A percentile compares a stretch with the other conserved stretches of the same genome.
Evolutionary conservation across 371 early-diverging fungal genomes (phyloP).

Genomic region (Mortierella sp.): DNA sequence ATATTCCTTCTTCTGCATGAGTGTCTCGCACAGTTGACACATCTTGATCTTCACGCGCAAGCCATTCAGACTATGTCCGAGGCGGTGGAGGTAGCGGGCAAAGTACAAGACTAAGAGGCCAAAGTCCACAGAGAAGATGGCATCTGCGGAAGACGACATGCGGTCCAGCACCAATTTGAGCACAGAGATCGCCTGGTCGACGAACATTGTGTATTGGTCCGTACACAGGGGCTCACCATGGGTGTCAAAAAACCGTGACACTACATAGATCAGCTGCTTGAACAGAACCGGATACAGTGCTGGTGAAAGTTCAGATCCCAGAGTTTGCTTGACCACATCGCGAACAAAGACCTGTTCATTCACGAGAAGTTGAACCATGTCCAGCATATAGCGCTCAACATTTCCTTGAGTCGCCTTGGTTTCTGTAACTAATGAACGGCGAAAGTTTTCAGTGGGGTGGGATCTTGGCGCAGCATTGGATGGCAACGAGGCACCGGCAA

Average conservation of each 20-base stretch:
- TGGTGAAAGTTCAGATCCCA: slow-evolving; percentile 87
- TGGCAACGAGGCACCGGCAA: slow-evolving; percentile 80
- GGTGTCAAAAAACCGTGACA: slow-evolving; percentile 80
- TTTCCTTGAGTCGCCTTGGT: slow-evolving; percentile 57
- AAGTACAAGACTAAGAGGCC: slow-evolving; percentile 81
- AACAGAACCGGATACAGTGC: slow-evolving; percentile 88
- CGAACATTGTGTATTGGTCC: slow-evolving; percentile 86
- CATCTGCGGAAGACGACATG: slow-evolving; percentile 75
- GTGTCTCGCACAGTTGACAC: slow-evolving; percentile 84
- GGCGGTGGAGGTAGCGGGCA: slow-evolving; percentile 83
- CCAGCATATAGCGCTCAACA: slow-evolving; percentile 85
- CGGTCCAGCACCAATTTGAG: slow-evolving; percentile 87
- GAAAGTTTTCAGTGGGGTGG: slow-evolving; percentile 38
- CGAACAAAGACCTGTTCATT: slow-evolving; percentile 88
- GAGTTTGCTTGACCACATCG: slow-evolving; percentile 90
- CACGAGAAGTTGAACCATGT: slow-evolving; percentile 87
- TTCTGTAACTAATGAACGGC: slow-evolving; percentile 31
- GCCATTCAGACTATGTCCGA: slow-evolving; percentile 70
- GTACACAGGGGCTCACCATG: slow-evolving; percentile 81
- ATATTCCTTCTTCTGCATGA: slow-evolving; percentile 84
- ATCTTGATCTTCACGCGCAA: slow-evolving; percentile 86
- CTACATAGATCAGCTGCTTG: slow-evolving; percentile 79
- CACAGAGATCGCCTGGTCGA: slow-evolving; percentile 89
- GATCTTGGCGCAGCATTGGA: slow-evolving; percentile 37
- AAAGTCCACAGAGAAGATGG: slow-evolving; percentile 81